These are phyloP conservation scores for Lojkania enalia DNA, from an alignment of 2,329 filamentous ascomycete species.

Conservation along the genomic window DNA sequence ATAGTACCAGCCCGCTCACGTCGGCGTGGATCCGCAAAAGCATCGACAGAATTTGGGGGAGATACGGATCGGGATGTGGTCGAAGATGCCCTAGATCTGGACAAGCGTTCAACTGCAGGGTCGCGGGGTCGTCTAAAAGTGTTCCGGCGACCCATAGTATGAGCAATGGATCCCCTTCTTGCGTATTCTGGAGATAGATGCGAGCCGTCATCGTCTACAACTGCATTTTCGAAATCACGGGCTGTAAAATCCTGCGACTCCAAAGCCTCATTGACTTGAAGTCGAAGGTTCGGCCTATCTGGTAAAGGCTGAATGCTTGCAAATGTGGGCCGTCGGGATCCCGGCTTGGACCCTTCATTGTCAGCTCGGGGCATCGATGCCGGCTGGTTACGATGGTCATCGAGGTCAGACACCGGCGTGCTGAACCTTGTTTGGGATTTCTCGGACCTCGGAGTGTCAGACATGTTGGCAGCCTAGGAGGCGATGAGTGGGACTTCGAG, in stretches of 20 bases:
- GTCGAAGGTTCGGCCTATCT: slow-evolving; percentile 49
- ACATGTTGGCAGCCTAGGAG: slow-evolving; percentile 47
- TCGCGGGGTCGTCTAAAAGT: slow-evolving; percentile 49
- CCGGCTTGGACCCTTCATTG: slow-evolving; percentile 50
- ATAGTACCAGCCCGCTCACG: slow-evolving; percentile 73
- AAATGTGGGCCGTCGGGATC: slow-evolving; percentile 69
- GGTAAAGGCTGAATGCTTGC: slow-evolving; percentile 62
- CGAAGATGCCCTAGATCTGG: slow-evolving; percentile 53
- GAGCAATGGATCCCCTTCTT: slow-evolving; percentile 52
- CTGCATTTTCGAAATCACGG: slow-evolving; percentile 84
- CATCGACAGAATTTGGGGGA: slow-evolving; percentile 95
- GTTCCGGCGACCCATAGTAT: slow-evolving; percentile 46
- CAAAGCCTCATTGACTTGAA: slow-evolving; percentile 51
- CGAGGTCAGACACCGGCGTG: slow-evolving; percentile 77
- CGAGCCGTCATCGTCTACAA: slow-evolving; percentile 70
- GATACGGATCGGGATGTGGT: slow-evolving; percentile 70
- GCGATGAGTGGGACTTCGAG: slow-evolving; percentile 27
- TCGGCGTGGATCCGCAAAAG: slow-evolving; percentile 87
- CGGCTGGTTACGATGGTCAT: slow-evolving; percentile 79
- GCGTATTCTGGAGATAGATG: slow-evolving; percentile 48
- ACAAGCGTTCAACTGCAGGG: slow-evolving; percentile 34
- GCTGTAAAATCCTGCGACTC: slow-evolving; percentile 51
- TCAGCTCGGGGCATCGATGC: slow-evolving; percentile 63
- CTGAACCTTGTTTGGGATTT: slow-evolving; percentile 67
- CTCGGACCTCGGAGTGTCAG: slow-evolving; percentile 68